phyloP scores from a whole-genome alignment of 495 filamentous ascomycete genomes.

The Neurospora sp. region DNA sequence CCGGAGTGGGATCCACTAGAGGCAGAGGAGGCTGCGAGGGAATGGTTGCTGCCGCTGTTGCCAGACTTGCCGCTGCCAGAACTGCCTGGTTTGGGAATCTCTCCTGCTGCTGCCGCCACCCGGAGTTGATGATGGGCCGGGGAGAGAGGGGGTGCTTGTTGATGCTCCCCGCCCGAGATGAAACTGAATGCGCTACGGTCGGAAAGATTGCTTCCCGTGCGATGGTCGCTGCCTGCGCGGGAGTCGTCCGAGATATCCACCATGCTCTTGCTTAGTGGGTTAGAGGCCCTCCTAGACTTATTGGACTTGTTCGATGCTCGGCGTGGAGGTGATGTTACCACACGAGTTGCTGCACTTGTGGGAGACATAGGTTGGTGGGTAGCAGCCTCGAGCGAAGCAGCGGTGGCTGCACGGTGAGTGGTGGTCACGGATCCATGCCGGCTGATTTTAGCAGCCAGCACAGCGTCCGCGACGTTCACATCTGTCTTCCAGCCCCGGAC shows the following conservation, averaged over 20 bases:
- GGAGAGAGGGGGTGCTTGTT: background rate
- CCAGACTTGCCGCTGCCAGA: constrained; percentile 4
- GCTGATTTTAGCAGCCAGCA: constrained; percentile 22
- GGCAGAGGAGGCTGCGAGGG: background rate
- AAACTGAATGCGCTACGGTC: constrained; percentile 32
- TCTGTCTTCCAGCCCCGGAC: constrained; percentile 52
- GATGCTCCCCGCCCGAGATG: constrained; percentile 4
- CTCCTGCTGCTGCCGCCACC: constrained; percentile 13
- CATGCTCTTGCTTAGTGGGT: background rate
- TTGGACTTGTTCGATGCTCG: constrained; percentile 7
- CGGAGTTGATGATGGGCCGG: constrained; percentile 5
- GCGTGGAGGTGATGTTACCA: constrained; percentile 6
- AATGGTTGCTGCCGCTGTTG: constrained; percentile 24
- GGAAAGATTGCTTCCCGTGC: constrained; percentile 31
- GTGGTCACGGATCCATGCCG: constrained; percentile 10
- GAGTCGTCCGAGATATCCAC: constrained; percentile 13
- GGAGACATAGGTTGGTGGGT: background rate
- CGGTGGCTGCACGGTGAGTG: background rate
- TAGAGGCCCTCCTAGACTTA: background rate
- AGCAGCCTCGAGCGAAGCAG: background rate
- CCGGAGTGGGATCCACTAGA: background rate
- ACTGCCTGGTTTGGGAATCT: constrained; percentile 9
- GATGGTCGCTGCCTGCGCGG: constrained; percentile 24
- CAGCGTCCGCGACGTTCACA: constrained; percentile 45
- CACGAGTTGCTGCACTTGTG: background rate